Percentiles rank a stretch among this genome's conserved stretches.
Evolutionary conservation across 495 filamentous ascomycete species (phyloP).

Genomic region (Trichoderma reesei): DNA sequence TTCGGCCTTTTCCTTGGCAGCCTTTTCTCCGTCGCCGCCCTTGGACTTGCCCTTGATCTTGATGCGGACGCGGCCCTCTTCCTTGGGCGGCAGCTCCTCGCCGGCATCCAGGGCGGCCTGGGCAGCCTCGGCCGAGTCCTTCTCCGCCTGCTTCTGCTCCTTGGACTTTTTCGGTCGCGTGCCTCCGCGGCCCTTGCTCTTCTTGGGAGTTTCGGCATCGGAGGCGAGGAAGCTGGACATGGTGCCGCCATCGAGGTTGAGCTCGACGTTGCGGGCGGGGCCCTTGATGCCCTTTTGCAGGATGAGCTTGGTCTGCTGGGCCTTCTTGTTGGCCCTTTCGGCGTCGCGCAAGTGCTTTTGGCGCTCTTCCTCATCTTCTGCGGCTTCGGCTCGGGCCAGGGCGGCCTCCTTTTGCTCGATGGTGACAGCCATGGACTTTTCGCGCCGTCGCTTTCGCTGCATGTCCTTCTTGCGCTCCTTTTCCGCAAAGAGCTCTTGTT

Average conservation of each 20-base stretch:
- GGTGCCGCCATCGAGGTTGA: constrained; percentile 77
- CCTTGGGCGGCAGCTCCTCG: constrained; percentile 64
- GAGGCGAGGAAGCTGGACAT: constrained; percentile 76
- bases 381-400: constrained; percentile 59
- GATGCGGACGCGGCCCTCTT: constrained; percentile 56
- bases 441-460: constrained; percentile 92
- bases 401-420: constrained; percentile 79
- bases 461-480: constrained; percentile 99
- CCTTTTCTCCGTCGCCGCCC: constrained; percentile 36
- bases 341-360: constrained; percentile 69
- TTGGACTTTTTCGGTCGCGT: constrained; percentile 77
- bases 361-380: constrained; percentile 69
- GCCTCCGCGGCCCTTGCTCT: constrained; percentile 57
- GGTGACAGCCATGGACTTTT: constrained; percentile 84
- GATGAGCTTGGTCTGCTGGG: constrained; percentile 69
- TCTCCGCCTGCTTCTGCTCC: constrained; percentile 93
- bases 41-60: constrained; percentile 38
- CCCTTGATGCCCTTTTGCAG: constrained; percentile 75
- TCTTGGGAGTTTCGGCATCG: constrained; percentile 49
- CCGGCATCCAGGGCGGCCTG: constrained; percentile 77
- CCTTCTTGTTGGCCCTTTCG: constrained; percentile 78
- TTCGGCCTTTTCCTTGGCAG: constrained; percentile 12
- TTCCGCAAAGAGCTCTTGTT: constrained; percentile 82
- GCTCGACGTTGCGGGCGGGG: constrained; percentile 69
- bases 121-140: constrained; percentile 82